These are phyloP conservation scores for Fusarium bulbicola DNA, from an alignment of 2,329 filamentous ascomycete genomes.

Conservation along the genomic window DNA sequence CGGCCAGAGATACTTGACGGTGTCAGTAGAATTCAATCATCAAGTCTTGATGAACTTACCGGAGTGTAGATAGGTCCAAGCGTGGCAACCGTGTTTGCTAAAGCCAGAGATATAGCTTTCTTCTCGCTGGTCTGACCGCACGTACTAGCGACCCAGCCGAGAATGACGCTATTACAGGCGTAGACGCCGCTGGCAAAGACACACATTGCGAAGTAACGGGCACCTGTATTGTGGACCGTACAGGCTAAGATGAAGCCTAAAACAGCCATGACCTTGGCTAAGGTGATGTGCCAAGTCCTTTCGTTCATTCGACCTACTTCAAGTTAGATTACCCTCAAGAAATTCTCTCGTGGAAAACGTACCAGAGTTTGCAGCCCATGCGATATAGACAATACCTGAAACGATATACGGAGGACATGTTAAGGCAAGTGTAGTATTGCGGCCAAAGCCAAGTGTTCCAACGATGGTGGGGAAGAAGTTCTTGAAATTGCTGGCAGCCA, in stretches of 20 bases:
- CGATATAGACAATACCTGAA: constrained; percentile 44
- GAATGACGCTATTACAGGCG: constrained; percentile 54
- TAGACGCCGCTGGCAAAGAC: constrained; percentile 51
- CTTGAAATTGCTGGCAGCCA: constrained; percentile 42
- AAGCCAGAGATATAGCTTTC: constrained; percentile 54
- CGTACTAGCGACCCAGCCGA: constrained; percentile 53
- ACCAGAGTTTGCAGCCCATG: constrained; percentile 31
- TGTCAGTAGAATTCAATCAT: neutral
- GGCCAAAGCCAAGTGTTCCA: constrained; percentile 56
- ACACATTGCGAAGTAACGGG: constrained; percentile 43
- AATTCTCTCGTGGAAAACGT: rapidly evolving
- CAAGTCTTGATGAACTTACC: constrained; percentile 15
- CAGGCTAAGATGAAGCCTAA: constrained; percentile 32
- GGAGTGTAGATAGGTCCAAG: constrained; percentile 34
- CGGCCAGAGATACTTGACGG: constrained; percentile 27
- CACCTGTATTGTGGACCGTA: constrained; percentile 36
- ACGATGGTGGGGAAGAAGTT: constrained; percentile 51
- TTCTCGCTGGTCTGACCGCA: constrained; percentile 58
- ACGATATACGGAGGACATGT: constrained; percentile 60
- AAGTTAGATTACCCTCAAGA: neutral
- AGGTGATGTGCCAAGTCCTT: constrained; percentile 57
- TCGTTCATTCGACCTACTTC: constrained; percentile 48
- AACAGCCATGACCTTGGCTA: constrained; percentile 52
- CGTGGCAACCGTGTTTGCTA: constrained; percentile 32
- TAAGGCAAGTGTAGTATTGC: constrained; percentile 58